phyloP scores from a whole-genome alignment of 1,284 basidiomycete species.

The Athelia psychrophila region DNA sequence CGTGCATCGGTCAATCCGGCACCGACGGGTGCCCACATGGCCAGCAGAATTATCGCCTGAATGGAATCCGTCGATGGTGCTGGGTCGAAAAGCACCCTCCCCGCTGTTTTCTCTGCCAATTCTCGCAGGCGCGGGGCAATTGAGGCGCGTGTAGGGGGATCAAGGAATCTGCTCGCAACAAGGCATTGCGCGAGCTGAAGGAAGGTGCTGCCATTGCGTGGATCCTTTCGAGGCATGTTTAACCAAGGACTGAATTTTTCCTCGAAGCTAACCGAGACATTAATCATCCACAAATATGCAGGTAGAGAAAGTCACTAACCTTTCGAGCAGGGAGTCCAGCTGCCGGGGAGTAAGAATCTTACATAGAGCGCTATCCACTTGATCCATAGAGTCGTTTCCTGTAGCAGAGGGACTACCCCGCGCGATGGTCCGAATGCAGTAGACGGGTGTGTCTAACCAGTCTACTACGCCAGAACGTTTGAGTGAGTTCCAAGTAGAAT shows the following conservation, averaged over 20 bases:
- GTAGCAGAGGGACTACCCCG: conserved; percentile 6
- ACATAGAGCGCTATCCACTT: conserved; percentile 18
- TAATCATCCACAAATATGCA: background rate
- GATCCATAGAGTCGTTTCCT: conserved; percentile 1
- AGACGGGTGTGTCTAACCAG: conserved; percentile 37
- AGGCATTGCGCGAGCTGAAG: conserved; percentile 36
- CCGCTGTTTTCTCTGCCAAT: conserved; percentile 34
- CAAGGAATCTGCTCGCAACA: conserved; percentile 36
- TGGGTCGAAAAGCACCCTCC: conserved; percentile 38
- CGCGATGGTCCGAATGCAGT: conserved; percentile 31
- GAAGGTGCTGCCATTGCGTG: conserved; percentile 18
- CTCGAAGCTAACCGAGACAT: conserved; percentile 33
- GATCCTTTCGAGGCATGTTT: conserved; percentile 24
- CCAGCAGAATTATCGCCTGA: conserved; percentile 38
- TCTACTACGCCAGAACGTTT: conserved; percentile 29
- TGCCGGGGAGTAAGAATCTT: conserved; percentile 34
- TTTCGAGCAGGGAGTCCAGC: conserved; percentile 30
- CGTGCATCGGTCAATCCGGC: conserved; percentile 14
- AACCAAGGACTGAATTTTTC: conserved; percentile 41
- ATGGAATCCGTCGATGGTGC: conserved; percentile 38
- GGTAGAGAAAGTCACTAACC: conserved; percentile 24
- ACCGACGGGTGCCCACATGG: conserved; percentile 40
- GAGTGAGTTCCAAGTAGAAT: conserved; percentile 29
- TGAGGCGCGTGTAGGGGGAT: conserved; percentile 27
- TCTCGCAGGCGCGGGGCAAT: conserved; percentile 38